Base-by-base conservation (phyloP, 768 basidiomycete genomes). In the Porpolomopsis calyptriformis region DNA sequence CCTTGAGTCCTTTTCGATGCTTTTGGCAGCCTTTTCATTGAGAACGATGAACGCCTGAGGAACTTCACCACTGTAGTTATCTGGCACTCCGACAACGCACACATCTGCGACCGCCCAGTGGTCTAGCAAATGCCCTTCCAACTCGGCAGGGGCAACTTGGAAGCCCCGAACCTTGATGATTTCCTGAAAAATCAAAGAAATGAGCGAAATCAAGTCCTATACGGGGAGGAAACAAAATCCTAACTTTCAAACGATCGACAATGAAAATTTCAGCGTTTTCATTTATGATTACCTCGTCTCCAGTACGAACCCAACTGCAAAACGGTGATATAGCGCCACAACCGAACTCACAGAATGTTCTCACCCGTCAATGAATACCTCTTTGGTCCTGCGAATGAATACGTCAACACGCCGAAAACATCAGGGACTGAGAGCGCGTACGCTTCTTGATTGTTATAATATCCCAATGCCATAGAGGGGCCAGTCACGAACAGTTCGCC, bases 41-140 rank as follows among this genome's bases (percentile, higher is more conserved):
- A 77, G 69, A 2, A 80, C 80, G 19, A 87, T 64, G 57, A 75
- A 87, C 6, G 85, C 85, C 44, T 83, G 55, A 0, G 86, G 85
- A 9, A 84, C 53, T 57, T 89, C 85, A 14, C 85, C 84, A 47
- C 73, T 82, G 57, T 81, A 85, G 19, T 86, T 84, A 53, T 88
- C 82, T 1, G 71, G 70, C 16, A 85, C 57, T 4, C 81, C 74
- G 5, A 87, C 79, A 6, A 83, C 77, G 52, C 81, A 80, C 1
- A 67, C 67, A 54, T 81, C 81, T 3, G 60, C 63, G 9, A 86
- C 80, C 48, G 78, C 76, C 8, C 71, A 67, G 53, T 82, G 80
- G 27, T 68, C 56, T 27, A 84, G 66, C 40, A 82, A 64, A 57
- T 80, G 80, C 0, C 78, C 80, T 59, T 82, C 80, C 1, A 82